Evolutionary conservation across 345 rosid species (phyloP).

Genomic region (Acer yangbiense): DNA sequence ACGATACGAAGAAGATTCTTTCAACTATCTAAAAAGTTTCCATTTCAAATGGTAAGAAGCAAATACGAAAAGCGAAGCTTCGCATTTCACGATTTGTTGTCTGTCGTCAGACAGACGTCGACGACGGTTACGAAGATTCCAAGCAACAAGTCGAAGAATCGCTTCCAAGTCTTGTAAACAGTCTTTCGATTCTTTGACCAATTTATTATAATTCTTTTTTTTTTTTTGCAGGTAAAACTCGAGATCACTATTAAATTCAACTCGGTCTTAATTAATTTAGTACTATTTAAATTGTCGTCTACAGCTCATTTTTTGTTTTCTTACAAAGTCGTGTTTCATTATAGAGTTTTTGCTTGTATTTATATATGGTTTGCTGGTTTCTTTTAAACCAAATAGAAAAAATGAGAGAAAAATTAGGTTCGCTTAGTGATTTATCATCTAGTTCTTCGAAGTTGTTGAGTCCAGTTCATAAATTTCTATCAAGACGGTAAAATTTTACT

Average conservation of each 20-base stretch:
- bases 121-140: neutral
- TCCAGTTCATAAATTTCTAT: neutral
- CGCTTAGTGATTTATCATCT: neutral
- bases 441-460: neutral
- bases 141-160: neutral
- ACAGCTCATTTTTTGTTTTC: no score
- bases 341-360: no score
- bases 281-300: no score
- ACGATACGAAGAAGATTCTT: neutral
- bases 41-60: neutral
- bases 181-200: neutral
- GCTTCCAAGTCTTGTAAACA: neutral
- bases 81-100: neutral
- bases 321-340: no score
- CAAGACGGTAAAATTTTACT: conserved; percentile 5
- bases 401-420: neutral
- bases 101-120: neutral
- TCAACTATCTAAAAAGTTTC: neutral
- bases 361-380: neutral
- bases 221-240: neutral
- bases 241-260: neutral
- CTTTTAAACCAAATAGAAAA: neutral
- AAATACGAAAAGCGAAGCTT: neutral
- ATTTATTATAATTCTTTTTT: neutral
- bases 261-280: neutral